Evolutionary conservation across 176 grass and related monocot genomes (phyloP).

Genomic region (Triticum monococcum): DNA sequence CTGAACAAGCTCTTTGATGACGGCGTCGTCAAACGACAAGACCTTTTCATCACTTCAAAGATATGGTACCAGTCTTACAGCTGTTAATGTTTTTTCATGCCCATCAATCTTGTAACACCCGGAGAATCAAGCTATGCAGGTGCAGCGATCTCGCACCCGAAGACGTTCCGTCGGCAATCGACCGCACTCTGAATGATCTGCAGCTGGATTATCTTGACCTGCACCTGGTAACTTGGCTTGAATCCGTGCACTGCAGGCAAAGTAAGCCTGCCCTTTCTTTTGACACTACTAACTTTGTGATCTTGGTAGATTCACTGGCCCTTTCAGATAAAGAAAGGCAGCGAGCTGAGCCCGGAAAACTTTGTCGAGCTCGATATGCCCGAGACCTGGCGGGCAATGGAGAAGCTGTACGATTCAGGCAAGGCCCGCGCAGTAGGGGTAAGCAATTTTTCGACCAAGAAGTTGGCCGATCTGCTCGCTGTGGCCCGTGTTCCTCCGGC

Average conservation of each 20-base stretch:
- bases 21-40: slow-evolving; percentile 52
- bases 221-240: slow-evolving; percentile 51
- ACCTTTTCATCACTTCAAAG: slow-evolving; percentile 85
- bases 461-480: slow-evolving; percentile 54
- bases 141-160: slow-evolving; percentile 61
- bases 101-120: not conserved
- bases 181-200: slow-evolving; percentile 52
- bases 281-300: not conserved
- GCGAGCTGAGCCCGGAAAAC: slow-evolving; percentile 42
- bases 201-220: slow-evolving; percentile 76
- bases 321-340: slow-evolving; percentile 61
- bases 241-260: not conserved
- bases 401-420: slow-evolving; percentile 58
- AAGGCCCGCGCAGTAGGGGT: slow-evolving; percentile 72
- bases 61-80: slow-evolving; percentile 45
- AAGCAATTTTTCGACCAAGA: slow-evolving; percentile 82
- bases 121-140: slow-evolving; percentile 32
- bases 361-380: slow-evolving; percentile 50
- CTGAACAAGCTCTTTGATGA: slow-evolving; percentile 53
- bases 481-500: slow-evolving; percentile 58
- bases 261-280: not conserved
- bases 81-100: not conserved
- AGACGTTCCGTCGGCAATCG: slow-evolving; percentile 52
- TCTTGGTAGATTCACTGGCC: slow-evolving; percentile 74
- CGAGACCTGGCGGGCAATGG: slow-evolving; percentile 70